Conservation (phyloP, 2,329 filamentous ascomycete species). For the Colletotrichum higginsianum region DNA sequence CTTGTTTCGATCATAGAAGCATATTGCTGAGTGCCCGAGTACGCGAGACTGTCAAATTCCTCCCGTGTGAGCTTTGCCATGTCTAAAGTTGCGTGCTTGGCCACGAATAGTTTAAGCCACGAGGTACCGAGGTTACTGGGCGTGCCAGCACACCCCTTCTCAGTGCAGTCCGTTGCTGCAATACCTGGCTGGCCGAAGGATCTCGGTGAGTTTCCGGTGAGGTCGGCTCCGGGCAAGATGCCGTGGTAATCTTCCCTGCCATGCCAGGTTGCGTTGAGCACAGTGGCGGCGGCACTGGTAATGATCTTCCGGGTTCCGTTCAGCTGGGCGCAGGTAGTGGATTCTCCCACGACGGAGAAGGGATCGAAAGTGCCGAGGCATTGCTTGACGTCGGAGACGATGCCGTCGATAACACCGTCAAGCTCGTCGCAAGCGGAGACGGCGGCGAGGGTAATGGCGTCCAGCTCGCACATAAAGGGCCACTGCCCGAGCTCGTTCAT, state of each 20-base stretch:
- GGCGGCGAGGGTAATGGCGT: slow-evolving; percentile 51
- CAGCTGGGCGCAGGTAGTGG: neutral
- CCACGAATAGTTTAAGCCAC: slow-evolving; percentile 26
- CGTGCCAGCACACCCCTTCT: neutral
- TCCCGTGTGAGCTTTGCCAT: neutral
- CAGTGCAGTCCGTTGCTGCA: neutral
- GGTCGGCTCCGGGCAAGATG: neutral
- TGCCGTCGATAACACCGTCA: slow-evolving; percentile 45
- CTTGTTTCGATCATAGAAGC: slow-evolving; percentile 10
- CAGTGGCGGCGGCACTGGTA: neutral
- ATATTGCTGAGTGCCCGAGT: slow-evolving; percentile 10
- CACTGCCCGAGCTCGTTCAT: slow-evolving; percentile 44
- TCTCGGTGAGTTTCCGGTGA: neutral
- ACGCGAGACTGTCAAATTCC: slow-evolving; percentile 20
- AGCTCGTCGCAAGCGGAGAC: slow-evolving; percentile 49
- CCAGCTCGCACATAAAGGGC: slow-evolving; percentile 15
- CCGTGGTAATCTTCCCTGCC: neutral
- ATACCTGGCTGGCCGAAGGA: neutral
- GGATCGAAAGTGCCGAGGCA: slow-evolving; percentile 25
- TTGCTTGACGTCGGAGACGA: slow-evolving; percentile 35
- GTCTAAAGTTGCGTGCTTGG: slow-evolving; percentile 6
- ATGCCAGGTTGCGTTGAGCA: neutral
- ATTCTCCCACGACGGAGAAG: slow-evolving; percentile 34
- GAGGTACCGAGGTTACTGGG: neutral
- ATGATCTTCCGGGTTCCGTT: neutral